Base-by-base conservation (phyloP, 2,329 filamentous ascomycete genomes). In the Fusarium sp. region DNA sequence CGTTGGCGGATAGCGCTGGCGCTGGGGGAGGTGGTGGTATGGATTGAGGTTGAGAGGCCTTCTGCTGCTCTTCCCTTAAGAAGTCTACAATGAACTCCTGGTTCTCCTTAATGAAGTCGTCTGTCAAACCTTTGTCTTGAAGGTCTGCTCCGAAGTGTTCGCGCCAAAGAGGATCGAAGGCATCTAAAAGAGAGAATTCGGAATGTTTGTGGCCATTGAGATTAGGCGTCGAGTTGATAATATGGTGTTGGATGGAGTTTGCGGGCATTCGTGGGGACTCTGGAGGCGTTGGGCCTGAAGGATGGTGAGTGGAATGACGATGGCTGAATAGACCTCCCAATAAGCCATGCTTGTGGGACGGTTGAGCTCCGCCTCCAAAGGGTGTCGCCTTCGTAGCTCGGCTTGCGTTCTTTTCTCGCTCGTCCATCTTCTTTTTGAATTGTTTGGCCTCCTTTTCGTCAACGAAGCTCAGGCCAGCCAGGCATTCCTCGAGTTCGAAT, bases 391-490 rank as follows among this genome's bases (percentile, higher is more conserved):
- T 90, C 5, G 95, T 98, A 68, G 91, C 90, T 83, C 97, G 97
- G 83, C 91, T 95, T 43, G 94, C 95, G 82, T 95, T 95, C 88
- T 97, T 98, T 83, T 98, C 95, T 71, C 95, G 88, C 78, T 98
- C 95, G 75, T 96, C 91, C 88, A 99, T 93, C 85, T 98, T 98
- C 87, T 98, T 97, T 81, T 95, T 91, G 83, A 99, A 98, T 63
- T 93, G 92, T 82, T 93, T 97, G 34, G 96, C 96, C 83, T 99
- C 96, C 82, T 98, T 98, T 84, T 98, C 96, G 80, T 98, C 96
- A 66, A 92, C 90, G 77, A 99, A 99, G 25, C 94, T 97, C 65
- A 99, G 83, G 1, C 91, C 96, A 8, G 94, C 96, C 66, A 97
- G 84, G 77, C 94, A 98, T 70, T 97, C 90, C 81, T 98, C 95